A percentile compares a stretch with the other conserved stretches of the same genome.
These are phyloP conservation scores for Oryza meyeriana DNA, from an alignment of 176 grass and related monocot species.

Conservation along the genomic window DNA sequence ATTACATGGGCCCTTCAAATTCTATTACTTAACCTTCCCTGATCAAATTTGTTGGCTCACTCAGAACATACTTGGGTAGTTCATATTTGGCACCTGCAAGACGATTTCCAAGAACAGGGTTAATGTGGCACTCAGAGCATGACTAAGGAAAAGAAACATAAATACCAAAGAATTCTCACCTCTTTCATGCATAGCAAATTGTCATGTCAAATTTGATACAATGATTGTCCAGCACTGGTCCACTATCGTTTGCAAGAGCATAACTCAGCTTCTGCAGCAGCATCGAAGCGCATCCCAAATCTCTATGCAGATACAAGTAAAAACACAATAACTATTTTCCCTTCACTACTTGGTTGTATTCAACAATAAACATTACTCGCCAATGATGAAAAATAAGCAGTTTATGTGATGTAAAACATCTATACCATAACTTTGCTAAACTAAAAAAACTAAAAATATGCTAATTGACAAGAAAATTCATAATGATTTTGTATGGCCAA, in stretches of 20 bases:
- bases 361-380: neutral
- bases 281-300: slow-evolving; percentile 97
- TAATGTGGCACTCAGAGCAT: slow-evolving; percentile 7
- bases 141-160: neutral
- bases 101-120: slow-evolving; percentile 13
- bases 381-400: neutral
- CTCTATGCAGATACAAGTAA: slow-evolving; percentile 43
- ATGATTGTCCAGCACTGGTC: slow-evolving; percentile 88
- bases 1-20: slow-evolving; percentile 51
- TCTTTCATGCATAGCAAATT: slow-evolving; percentile 87
- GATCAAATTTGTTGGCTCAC: slow-evolving; percentile 82
- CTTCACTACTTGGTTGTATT: neutral
- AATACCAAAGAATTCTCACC: slow-evolving; percentile 33
- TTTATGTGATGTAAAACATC: neutral
- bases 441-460: neutral
- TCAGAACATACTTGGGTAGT: slow-evolving; percentile 86
- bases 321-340: neutral
- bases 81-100: slow-evolving; percentile 89
- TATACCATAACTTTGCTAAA: neutral
- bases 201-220: slow-evolving; percentile 83
- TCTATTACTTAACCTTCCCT: slow-evolving; percentile 42
- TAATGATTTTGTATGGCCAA: neutral
- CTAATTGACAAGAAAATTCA: neutral
- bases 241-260: slow-evolving; percentile 82
- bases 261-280: slow-evolving; percentile 76